A percentile compares a stretch with the other conserved stretches of the same genome.
These are phyloP conservation scores for Pyrenochaeta sp. DNA, from an alignment of 2,329 filamentous ascomycete species.

Conservation along the genomic window DNA sequence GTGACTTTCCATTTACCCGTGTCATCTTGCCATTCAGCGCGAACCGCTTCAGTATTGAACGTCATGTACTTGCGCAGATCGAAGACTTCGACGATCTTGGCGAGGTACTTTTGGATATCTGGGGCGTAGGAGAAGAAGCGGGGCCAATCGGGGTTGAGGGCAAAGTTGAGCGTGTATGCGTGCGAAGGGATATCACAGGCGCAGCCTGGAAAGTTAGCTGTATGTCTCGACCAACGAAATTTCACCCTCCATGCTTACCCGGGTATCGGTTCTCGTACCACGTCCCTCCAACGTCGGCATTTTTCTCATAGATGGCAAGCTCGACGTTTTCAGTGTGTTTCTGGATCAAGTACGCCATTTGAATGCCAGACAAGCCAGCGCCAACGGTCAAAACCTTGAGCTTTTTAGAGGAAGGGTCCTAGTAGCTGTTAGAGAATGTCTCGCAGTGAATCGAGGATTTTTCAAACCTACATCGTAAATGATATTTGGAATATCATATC, in stretches of 20 bases:
- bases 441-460: no score
- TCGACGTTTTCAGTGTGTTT: conserved; percentile 53
- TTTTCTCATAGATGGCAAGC: conserved; percentile 59
- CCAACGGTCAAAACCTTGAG: conserved; percentile 58
- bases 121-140: conserved; percentile 55
- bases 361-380: conserved; percentile 56
- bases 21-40: conserved; percentile 59
- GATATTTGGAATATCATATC: conserved; percentile 51
- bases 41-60: conserved; percentile 58
- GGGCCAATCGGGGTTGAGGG: conserved; percentile 57
- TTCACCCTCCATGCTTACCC: conserved; percentile 19
- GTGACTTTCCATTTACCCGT: conserved; percentile 59
- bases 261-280: conserved; percentile 56
- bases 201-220: conserved; percentile 35
- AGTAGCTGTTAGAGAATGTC: no score
- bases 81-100: conserved; percentile 58
- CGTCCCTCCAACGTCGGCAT: conserved; percentile 53
- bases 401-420: conserved; percentile 36
- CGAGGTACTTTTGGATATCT: conserved; percentile 59
- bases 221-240: no score
- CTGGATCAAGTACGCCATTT: conserved; percentile 59
- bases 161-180: conserved; percentile 56
- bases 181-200: conserved; percentile 57
- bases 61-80: conserved; percentile 61
- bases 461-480: conserved; percentile 40